Base-by-base conservation (phyloP, 2,329 filamentous ascomycete species). In the Trichoderma sp. region DNA sequence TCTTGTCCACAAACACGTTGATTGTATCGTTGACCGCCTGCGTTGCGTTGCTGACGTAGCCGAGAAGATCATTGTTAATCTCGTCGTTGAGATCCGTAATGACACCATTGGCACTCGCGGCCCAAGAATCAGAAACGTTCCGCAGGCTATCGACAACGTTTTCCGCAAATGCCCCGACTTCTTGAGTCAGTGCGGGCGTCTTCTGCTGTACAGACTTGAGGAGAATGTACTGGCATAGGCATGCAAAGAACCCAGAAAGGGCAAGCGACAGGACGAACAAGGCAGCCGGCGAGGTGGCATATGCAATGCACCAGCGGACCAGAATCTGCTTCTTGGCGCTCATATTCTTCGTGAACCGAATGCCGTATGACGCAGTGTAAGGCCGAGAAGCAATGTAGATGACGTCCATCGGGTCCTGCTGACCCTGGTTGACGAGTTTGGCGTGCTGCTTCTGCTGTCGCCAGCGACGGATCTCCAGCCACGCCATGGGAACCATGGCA, bases 361-460 rank as follows among this genome's bases (percentile, higher is more conserved):
- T 89, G 56, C 95, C 96, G 33, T 89, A 85, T 2, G 88, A 88
- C 1, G 94, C 91, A 1, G 95, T 94, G 79, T 93, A 91, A 1
- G 96, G 95, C 27, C 95, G 91, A 41, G 94, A 95, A 38, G 93
- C 91, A 78, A 98, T 93, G 84, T 98, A 97, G 59, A 97, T 91
- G 45, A 95, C 91, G 82, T 98, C 96, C 88, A 98, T 91, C 1
- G 93, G 90, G 80, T 98, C 95, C 81, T 92, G 91, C 35, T 91
- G 89, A 74, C 92, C 87, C 78, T 89, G 86, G 63, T 88, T 86
- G 79, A 97, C 89, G 38, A 95, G 87, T 74, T 88, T 86, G 27
- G 94, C 90, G 75, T 93, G 92, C 78, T 92, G 87, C 82, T 93
- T 90, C 88, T 95, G 93, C 38, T 87, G 89, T 63, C 91, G 89